Evolutionary conservation across 352 stramenopile species (phyloP).

Genomic region (Phytophthora vignae): DNA sequence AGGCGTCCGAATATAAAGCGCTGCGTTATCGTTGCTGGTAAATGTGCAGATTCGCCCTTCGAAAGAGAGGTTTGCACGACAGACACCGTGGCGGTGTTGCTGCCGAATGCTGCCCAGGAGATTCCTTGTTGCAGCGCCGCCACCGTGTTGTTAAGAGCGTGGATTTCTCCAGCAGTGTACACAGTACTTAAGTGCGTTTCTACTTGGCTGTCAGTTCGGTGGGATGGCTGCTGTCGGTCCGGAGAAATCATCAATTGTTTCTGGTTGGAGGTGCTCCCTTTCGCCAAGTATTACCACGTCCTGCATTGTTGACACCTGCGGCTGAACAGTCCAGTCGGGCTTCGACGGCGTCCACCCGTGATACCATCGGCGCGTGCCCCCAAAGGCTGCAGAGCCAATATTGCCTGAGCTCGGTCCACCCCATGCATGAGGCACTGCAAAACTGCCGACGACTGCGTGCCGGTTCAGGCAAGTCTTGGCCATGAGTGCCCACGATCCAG

Average conservation of each 20-base stretch:
- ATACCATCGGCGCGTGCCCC: neutral
- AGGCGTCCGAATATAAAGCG: constrained; percentile 2
- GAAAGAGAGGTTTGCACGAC: neutral
- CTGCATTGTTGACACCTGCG: constrained; percentile 1
- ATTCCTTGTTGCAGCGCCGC: neutral
- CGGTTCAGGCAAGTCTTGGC: neutral
- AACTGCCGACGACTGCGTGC: neutral
- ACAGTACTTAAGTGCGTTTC: no score
- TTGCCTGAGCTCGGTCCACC: no score
- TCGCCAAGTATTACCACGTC: neutral
- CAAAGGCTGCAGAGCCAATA: neutral
- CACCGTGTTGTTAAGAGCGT: no score
- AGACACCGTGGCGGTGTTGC: neutral
- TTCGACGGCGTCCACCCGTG: neutral
- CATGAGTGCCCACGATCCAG: neutral
- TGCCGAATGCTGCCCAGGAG: neutral
- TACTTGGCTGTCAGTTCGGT: neutral
- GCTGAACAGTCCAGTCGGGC: neutral
- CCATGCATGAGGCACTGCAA: no score
- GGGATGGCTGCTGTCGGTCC: neutral
- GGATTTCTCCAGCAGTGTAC: no score
- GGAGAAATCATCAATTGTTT: constrained; percentile 16
- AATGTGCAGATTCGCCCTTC: neutral
- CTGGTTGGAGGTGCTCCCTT: neutral
- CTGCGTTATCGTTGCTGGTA: neutral